Conservation (phyloP, 495 filamentous ascomycete genomes). For the Collariella sp. region DNA sequence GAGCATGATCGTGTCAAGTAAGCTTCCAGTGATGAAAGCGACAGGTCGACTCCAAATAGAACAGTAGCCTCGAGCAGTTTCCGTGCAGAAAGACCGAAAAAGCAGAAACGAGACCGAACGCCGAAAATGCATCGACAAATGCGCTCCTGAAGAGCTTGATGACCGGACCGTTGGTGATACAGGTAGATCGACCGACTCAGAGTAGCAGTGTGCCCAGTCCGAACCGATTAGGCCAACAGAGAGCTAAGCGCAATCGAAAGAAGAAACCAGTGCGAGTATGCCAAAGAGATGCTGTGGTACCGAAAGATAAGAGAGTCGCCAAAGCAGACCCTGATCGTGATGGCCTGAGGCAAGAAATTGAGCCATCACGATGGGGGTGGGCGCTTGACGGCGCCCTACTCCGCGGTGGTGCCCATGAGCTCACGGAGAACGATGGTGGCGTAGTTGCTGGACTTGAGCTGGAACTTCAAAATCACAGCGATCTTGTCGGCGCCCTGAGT, state of each 20-base stretch:
- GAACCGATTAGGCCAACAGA: not conserved
- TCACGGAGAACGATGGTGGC: constrained; percentile 91
- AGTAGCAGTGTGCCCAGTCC: not conserved
- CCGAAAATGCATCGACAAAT: too few species aligned
- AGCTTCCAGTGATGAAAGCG: not conserved
- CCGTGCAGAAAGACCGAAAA: not conserved
- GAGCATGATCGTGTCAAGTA: not conserved
- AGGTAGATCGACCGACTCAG: not conserved
- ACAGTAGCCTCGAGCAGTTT: not conserved
- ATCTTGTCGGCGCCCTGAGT: constrained; percentile 46
- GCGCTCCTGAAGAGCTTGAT: not conserved
- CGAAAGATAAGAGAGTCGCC: not conserved
- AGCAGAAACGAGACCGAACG: not conserved
- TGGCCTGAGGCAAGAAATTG: not conserved
- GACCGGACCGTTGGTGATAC: not conserved
- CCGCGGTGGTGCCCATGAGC: constrained; percentile 40
- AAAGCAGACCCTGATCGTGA: not conserved
- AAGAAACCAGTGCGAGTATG: not conserved
- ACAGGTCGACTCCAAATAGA: not conserved
- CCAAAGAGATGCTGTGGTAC: not conserved
- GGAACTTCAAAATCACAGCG: constrained; percentile 76
- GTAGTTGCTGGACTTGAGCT: constrained; percentile 79
- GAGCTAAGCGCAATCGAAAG: not conserved
- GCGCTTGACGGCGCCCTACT: not conserved
- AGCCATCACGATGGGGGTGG: not conserved